Percentiles rank a stretch among this genome's conserved stretches.
Evolutionary conservation across 208 protist species (phyloP).

Genomic region (Trypanosomatidae sp.): DNA sequence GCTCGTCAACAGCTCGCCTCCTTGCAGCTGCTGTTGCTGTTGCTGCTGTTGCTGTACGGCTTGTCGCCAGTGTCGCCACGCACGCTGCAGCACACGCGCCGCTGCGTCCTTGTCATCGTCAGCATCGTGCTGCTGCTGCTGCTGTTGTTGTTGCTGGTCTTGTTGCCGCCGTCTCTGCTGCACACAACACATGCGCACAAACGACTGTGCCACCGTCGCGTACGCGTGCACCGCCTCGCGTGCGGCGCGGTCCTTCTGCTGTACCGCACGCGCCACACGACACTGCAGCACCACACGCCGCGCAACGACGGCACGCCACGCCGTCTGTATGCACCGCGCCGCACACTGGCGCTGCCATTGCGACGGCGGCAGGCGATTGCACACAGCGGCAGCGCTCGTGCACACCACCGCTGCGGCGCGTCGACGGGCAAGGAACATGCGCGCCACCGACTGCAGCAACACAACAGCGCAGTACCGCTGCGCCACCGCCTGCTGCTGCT

Average conservation of each 20-base stretch:
- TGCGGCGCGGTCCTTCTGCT: too few species aligned
- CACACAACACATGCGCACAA: slow-evolving; percentile 10
- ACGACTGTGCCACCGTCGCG: slow-evolving; percentile 32
- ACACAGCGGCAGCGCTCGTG: too few species aligned
- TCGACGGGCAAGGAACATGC: not conserved
- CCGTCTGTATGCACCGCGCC: too few species aligned
- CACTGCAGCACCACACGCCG: too few species aligned
- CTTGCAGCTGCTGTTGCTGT: too few species aligned
- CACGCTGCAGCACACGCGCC: not conserved
- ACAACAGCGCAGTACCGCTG: not conserved
- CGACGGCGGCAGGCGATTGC: too few species aligned
- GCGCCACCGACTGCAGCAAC: not conserved
- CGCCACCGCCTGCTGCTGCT: not conserved
- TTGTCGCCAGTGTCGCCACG: not conserved
- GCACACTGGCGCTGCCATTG: too few species aligned
- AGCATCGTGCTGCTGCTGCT: not conserved
- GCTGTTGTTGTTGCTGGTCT: not conserved
- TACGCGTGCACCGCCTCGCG: slow-evolving; percentile 31
- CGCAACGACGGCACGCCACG: too few species aligned
- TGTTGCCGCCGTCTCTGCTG: not conserved
- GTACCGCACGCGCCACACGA: too few species aligned
- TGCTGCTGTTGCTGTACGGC: not conserved
- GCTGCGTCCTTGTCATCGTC: not conserved
- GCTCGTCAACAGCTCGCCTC: too few species aligned
- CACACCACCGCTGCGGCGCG: too few species aligned